Base-by-base conservation (phyloP, 31 red algal genomes). In the Pterothamnion heteromorphum region DNA sequence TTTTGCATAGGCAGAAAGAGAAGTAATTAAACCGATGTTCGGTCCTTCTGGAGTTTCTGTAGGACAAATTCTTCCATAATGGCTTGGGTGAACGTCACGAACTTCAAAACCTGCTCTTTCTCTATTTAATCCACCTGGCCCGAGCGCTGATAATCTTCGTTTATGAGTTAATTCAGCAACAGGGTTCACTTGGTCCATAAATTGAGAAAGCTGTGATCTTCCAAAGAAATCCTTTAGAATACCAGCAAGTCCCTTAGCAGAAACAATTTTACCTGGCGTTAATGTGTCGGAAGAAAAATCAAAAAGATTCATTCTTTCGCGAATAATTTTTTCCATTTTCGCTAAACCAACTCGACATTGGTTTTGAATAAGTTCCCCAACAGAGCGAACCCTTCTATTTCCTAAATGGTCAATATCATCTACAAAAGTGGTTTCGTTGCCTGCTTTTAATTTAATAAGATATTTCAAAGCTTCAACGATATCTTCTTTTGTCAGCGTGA, bases 341-440 rank as follows among this genome's bases (percentile, higher is more conserved):
- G 21, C 14, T 35, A 91, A 18, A 5, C 89, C 89, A 35, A 91
- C n/a, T 9, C 89, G 74, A 18, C 30, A 33, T 36, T 91, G 72
- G n/a, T 91, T 86, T 35, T 86, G 22, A 14, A 91, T 33, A n/a
- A 91, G n/a, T 87, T 91, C 89, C 26, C 86, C 86, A 26, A 89
- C 86, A 18, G 86, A 89, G 21, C 86, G 5, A 21, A 89, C 86
- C 26, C 86, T 58, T 58, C 86, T 5, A 80, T 89, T 89, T 24
- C 86, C 86, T 21, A 89, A 80, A 26, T 89, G 86, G 86, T 89
- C 86, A 20, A 89, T 89, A 26, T 89, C 86, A 80, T 89, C 86
- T 18, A 84, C 28, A 74, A n/a, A n/a, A n/a, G n/a, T n/a, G n/a
- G 22, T 51, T 14, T 5, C 30, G 30, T 80, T 58, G 57, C 30